Evolutionary conservation across 2,329 filamentous ascomycete species (phyloP), one percentile per base, ranked within the genome.

Genomic region (Periconia sp.): DNA sequence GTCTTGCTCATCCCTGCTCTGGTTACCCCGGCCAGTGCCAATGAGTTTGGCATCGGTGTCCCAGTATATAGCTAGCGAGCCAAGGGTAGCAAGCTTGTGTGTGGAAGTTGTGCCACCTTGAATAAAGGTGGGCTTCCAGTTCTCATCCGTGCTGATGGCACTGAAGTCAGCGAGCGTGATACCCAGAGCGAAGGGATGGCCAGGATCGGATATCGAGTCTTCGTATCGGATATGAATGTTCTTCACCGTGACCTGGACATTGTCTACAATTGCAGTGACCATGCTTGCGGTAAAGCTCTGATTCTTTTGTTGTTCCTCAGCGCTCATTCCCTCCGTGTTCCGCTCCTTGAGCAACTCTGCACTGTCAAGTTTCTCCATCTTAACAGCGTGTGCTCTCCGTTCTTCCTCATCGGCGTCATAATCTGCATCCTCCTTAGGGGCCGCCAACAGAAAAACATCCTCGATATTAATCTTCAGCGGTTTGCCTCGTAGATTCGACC

Each of bases 181-280:
- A 46, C 95, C 94, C 6, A 96, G 83, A 6, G 94, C 91, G 66
- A 99, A 99, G 0, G 95, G 93, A 72, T 99, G 94, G 1, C 92
- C 92, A 0, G 93, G 92, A 10, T 92, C 90, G 18, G 94, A 95
- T 65, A 99, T 91, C 14, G 93, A 92, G 76, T 99, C 94, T 76
- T 99, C 94, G 75, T 99, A 99, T 64, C 94, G 90, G 59, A 99
- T 85, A 73, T 99, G 94, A 55, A 99, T 96, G 72, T 97, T 99
- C 81, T 96, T 97, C 74, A 99, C 87, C 20, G 90, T 94, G 64
- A 99, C 91, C 74, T 99, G 94, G 41, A 99, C 81, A 69, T 99
- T 99, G 81, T 99, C 94, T 69, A 97, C 91, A 68, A 99, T 96
- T 64, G 96, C 96, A 37, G 93, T 96, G 45, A 93, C 87, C 62